Base-by-base conservation (phyloP, 2,329 filamentous ascomycete genomes). In the Zymoseptoria pseudotritici region DNA sequence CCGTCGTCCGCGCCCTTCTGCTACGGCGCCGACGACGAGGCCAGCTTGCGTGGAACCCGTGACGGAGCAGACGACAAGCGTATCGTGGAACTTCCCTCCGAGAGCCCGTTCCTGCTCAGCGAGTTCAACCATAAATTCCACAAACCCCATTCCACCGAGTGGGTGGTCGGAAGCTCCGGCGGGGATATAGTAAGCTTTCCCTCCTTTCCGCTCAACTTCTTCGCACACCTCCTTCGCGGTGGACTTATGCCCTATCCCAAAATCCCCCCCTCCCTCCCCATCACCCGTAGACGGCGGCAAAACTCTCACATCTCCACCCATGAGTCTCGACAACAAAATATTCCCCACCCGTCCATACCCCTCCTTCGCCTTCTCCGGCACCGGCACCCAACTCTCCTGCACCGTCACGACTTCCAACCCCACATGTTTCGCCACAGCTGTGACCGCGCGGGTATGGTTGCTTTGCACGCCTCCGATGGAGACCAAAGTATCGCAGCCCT, bases 41-140 rank as follows among this genome's bases (percentile, higher is more conserved):
- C 88, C 88, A 0, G 83, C 87, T 70, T 88, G 80, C 1, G 87
- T 90, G 5, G 82, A 85, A 3, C 87, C 88, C 0, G 87, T 89
- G 1, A 89, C 87, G 19, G 84, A 85, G 70, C 86, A 89, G 21
- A 69, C 69, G 10, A 90, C 74, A 7, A 90, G 69, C 0, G 82
- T 85, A 67, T 88, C 85, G 71, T 88, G 90, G 71, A 86, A 86
- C 10, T 88, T 68, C 0, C 83, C 85, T 0, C 83, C 85, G 24
- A 83, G 64, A 63, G 81, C 77, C 62, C 76, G 74, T 73, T 90
- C 87, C 73, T 90, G 86, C 62, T 78, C 76, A 53, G 78, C 78
- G 0, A 90, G 83, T 72, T 90, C 87, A 42, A 88, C 84, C 1
- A 86, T 86, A 83, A 86, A 90, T 2, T 86, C 77, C 7, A 86